A percentile compares a stretch with the other conserved stretches of the same genome.
phyloP scores from a whole-genome alignment of 345 rosid genomes.

The Populus tremula region DNA sequence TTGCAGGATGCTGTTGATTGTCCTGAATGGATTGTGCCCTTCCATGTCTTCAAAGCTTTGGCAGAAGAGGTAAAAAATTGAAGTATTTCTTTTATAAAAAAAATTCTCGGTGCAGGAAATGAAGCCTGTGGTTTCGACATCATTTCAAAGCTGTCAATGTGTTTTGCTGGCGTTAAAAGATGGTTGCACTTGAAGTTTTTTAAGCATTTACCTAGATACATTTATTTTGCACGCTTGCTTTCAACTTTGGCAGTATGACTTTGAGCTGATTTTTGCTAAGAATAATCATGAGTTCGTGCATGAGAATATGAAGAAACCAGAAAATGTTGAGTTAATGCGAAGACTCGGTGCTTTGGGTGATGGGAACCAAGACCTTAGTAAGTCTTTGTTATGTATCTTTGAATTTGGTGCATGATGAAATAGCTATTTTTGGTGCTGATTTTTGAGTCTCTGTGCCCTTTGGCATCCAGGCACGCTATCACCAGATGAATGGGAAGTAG shows the following conservation, averaged over 20 bases:
- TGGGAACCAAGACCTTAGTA: slow-evolving; percentile 88
- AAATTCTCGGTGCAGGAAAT: neutral
- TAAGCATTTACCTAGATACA: neutral
- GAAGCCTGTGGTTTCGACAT: neutral
- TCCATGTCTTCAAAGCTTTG: slow-evolving; percentile 76
- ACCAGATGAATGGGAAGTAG: slow-evolving; percentile 94
- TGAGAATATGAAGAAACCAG: slow-evolving; percentile 74
- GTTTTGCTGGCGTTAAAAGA: neutral
- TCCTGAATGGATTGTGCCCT: slow-evolving; percentile 98
- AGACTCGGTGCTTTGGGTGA: slow-evolving; percentile 96
- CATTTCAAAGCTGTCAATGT: neutral
- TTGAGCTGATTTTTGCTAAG: slow-evolving; percentile 88
- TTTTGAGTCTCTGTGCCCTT: neutral
- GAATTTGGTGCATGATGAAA: neutral
- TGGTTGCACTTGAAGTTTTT: neutral
- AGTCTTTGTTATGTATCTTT: slow-evolving; percentile 18
- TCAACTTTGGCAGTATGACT: slow-evolving; percentile 59
- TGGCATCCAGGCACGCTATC: slow-evolving; percentile 67
- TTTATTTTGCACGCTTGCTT: neutral
- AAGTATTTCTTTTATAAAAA: neutral
- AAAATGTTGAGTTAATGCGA: slow-evolving; percentile 74
- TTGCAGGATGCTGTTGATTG: slow-evolving; percentile 96
- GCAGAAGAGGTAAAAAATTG: slow-evolving; percentile 76
- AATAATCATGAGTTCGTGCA: slow-evolving; percentile 88
- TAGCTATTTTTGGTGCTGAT: neutral